Evolutionary conservation across 176 grass and related monocot species (phyloP), one percentile per base, ranked within the genome.

Genomic region (Ensete glaucum): DNA sequence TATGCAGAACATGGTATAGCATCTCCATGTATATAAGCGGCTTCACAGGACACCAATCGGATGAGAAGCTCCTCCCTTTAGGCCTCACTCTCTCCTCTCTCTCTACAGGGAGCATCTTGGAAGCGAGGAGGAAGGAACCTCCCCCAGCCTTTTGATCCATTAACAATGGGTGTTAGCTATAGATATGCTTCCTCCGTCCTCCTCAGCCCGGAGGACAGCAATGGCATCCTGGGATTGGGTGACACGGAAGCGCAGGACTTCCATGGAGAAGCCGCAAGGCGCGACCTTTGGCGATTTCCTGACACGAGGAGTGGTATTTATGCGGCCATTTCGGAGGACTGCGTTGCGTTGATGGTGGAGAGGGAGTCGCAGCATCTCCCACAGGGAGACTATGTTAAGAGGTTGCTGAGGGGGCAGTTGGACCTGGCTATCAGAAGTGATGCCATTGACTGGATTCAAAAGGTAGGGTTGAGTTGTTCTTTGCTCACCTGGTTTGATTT

Each of bases 371-470:
- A 69, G 26, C 67, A 69, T 69, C 25, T 69, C 48, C 25, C 27
- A 16, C 16, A 27, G 34, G 67, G 19, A 16, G 67, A 48, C 16
- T 69, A 69, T 69, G 25, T 27, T 27, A 19, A 69, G 25, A 27
- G 67, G 2, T 43, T 69, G 29, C 67, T 43, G 8, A 48, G 25
- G 27, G 67, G 67, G 13, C 16, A 23, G 8, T 43, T 69, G 25
- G 20, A 69, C 24, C 27, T 48, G 34, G 11, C 25, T 43, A 16
- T 69, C 8, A 69, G 67, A 69, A 43, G 27, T 8, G 67, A 69
- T 43, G 67, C 67, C 67, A 69, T 49, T 50, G 67, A 69, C 48
- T 69, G 67, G 67, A 69, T 69, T 43, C 16, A 48, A 9, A 69
- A 69, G 67, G 67, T 69, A 43, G 2, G 67, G 15, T 48, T 69